Evolutionary conservation across 495 filamentous ascomycete genomes (phyloP), one percentile per base, ranked within the genome.

Genomic region (Tuber magnatum): DNA sequence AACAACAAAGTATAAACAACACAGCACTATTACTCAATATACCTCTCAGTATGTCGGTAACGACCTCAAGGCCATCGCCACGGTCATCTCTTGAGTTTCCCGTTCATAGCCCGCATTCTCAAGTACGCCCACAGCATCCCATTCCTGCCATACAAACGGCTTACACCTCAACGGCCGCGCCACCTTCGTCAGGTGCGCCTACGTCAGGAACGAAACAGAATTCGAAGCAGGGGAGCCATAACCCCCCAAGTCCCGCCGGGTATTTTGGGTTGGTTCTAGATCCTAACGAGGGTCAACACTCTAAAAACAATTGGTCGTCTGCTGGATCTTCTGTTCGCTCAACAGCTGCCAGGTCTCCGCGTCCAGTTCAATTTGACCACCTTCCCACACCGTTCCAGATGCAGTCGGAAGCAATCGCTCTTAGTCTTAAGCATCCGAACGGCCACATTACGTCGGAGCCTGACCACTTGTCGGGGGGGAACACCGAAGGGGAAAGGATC

Each of bases 221-320:
- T 75, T 40, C 46, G 40, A 79, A 79, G 22, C 32, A 35, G 39
- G 72, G 78, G 73, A 79, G 79, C 71, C 51, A 70, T 43, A 79
- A 75, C 61, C 35, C 77, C 41, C 46, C 76, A 73, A 75, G 77
- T 20, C 74, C 81, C 51, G 68, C 70, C 73, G 75, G 77, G 48
- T 97, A 97, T 83, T 97, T 97, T 78, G 91, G 90, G 69, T 86
- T 95, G 70, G 84, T 86, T 42, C 84, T 92, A 72, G 91, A 94
- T 65, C 85, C 88, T 43, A 85, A 80, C 69, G 90, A 92, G 77
- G 86, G 89, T 70, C 91, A 91, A 2, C 84, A 86, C 65, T 86
- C 89, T 12, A 88, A 88, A 74, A 88, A 89, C 77, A 91, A 91
- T 84, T 94, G 91, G 90, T 92, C 91, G 75, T 86, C 91, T 38